phyloP scores from a whole-genome alignment of 352 stramenopile species.

The Thalassiosira exigua region DNA sequence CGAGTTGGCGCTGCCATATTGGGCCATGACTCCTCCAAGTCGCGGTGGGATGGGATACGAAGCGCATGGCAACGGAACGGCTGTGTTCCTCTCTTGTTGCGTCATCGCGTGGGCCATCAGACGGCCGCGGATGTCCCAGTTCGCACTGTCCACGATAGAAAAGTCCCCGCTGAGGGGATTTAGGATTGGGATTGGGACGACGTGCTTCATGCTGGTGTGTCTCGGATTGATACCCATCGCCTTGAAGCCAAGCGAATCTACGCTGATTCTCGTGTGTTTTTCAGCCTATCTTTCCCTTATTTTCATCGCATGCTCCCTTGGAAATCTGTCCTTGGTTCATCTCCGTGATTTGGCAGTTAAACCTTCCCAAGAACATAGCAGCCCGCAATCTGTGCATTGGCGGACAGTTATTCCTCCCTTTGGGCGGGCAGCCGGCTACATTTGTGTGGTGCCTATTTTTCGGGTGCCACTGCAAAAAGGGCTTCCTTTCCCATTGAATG shows the following conservation, averaged over 20 bases:
- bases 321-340: slow-evolving; percentile 25
- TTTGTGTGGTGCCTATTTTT: slow-evolving; percentile 26
- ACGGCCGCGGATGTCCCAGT: slow-evolving; percentile 6
- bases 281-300: slow-evolving; percentile 17
- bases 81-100: slow-evolving; percentile 18
- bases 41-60: slow-evolving; percentile 34
- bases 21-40: slow-evolving; percentile 22
- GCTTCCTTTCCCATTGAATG: slow-evolving; percentile 24
- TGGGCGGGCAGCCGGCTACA: slow-evolving; percentile 19
- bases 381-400: slow-evolving; percentile 1
- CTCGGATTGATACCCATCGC: slow-evolving; percentile 23
- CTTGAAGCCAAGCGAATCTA: slow-evolving; percentile 21
- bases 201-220: slow-evolving; percentile 22
- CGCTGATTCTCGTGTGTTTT: slow-evolving; percentile 21
- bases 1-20: slow-evolving; percentile 31
- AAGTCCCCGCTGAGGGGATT: slow-evolving; percentile 35
- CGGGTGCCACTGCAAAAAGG: slow-evolving; percentile 23
- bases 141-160: slow-evolving; percentile 13
- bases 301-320: slow-evolving; percentile 14
- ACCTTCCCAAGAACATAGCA: slow-evolving; percentile 13
- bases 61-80: slow-evolving; percentile 12
- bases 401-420: slow-evolving; percentile 3
- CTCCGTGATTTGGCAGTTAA: slow-evolving; percentile 17
- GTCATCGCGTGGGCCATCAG: slow-evolving; percentile 21
- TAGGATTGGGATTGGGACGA: slow-evolving; percentile 31